Percentiles rank a stretch among this genome's conserved stretches.
These are phyloP conservation scores for Ustilago trichophora DNA, from an alignment of 1,284 basidiomycete genomes.

Conservation along the genomic window DNA sequence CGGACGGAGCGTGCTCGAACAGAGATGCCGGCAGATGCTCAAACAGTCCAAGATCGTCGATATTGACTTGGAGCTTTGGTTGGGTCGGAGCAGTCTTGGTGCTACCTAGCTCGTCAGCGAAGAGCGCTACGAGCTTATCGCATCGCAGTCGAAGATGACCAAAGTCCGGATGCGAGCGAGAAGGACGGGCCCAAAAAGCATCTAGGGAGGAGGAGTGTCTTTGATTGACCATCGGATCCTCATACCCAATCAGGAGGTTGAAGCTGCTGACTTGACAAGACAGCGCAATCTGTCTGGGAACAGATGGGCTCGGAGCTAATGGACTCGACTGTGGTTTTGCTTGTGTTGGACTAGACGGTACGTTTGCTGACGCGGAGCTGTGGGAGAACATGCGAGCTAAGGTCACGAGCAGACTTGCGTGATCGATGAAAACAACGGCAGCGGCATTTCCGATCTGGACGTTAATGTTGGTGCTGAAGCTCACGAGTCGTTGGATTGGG, in stretches of 20 bases:
- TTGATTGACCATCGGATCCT: slow-evolving; percentile 4
- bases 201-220: slow-evolving; percentile 1
- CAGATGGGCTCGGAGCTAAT: background rate
- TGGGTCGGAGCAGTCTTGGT: background rate
- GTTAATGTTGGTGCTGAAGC: slow-evolving; percentile 22
- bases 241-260: slow-evolving; percentile 45
- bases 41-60: slow-evolving; percentile 34
- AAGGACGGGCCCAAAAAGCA: slow-evolving; percentile 47
- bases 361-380: too few species aligned
- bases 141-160: slow-evolving; percentile 49
- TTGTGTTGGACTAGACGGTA: background rate
- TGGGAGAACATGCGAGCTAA: background rate
- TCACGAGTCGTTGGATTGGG: slow-evolving; percentile 15
- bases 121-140: slow-evolving; percentile 17
- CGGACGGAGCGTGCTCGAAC: slow-evolving; percentile 10
- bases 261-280: slow-evolving; percentile 19
- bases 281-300: slow-evolving; percentile 3
- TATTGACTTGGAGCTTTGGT: slow-evolving; percentile 2
- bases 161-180: slow-evolving; percentile 36
- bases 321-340: background rate
- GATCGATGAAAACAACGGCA: slow-evolving; percentile 28
- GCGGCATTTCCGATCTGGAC: slow-evolving; percentile 29
- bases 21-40: slow-evolving; percentile 32
- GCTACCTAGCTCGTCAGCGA: background rate
- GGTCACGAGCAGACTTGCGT: slow-evolving; percentile 16